Conservation (phyloP, 1,284 basidiomycete species). For the Rhodotorula sp. region DNA sequence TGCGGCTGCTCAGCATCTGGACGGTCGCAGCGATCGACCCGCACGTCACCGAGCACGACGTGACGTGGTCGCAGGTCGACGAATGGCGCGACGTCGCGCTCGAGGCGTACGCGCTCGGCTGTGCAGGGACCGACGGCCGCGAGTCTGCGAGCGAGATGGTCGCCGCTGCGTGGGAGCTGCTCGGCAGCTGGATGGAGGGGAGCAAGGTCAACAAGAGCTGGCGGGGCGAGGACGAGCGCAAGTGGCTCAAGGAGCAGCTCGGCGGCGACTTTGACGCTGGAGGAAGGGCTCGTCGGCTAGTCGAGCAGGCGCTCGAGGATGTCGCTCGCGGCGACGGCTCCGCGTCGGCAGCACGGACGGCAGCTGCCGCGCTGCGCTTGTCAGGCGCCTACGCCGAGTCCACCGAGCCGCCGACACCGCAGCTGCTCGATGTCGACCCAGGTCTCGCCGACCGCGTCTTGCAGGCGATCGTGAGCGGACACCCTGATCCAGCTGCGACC, state of each 20-base stretch:
- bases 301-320: not conserved
- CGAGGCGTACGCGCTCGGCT: conserved; percentile 40
- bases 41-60: conserved; percentile 81
- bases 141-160: conserved; percentile 50
- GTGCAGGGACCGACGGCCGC: conserved; percentile 44
- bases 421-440: conserved; percentile 2
- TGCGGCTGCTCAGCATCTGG: conserved; percentile 66
- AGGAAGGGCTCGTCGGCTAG: not conserved
- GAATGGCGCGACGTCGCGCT: conserved; percentile 69
- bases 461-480: not conserved
- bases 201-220: conserved; percentile 67
- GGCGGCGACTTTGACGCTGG: conserved; percentile 4
- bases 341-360: not conserved
- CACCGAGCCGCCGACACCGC: conserved; percentile 15
- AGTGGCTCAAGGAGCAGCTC: conserved; percentile 23
- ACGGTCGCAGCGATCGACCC: conserved; percentile 81
- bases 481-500: not conserved
- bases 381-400: conserved; percentile 21
- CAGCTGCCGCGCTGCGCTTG: conserved; percentile 14
- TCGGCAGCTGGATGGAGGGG: conserved; percentile 69
- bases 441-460: not conserved
- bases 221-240: conserved; percentile 64
- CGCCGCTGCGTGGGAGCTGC: conserved; percentile 38
- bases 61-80: conserved; percentile 82
- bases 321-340: not conserved